Evolutionary conservation across 495 filamentous ascomycete genomes (phyloP).

Genomic region (Podospora sp.): DNA sequence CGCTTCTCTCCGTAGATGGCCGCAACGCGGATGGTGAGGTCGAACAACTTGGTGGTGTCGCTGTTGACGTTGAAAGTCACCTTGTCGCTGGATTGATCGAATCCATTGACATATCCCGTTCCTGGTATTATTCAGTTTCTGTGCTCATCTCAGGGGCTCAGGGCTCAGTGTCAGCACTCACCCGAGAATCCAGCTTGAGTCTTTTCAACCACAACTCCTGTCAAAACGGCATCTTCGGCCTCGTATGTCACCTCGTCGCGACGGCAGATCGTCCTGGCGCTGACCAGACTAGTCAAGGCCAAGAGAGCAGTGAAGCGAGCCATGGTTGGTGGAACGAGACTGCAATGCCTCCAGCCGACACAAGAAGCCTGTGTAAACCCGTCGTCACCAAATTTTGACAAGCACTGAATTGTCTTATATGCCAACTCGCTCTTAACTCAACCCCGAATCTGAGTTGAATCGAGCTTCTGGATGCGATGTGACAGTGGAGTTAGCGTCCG

Average conservation of each 20-base stretch:
- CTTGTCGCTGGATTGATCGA: constrained; percentile 42
- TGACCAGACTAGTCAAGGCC: not conserved
- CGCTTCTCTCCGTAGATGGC: constrained; percentile 48
- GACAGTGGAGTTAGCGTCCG: not conserved
- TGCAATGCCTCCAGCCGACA: too few relatives aligned
- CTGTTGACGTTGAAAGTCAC: constrained; percentile 43
- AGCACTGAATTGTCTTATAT: too few relatives aligned
- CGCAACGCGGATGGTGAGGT: constrained; percentile 43
- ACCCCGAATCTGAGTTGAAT: too few relatives aligned
- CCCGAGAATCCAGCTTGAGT: constrained; percentile 38
- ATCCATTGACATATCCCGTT: constrained; percentile 48
- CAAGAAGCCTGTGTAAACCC: too few relatives aligned
- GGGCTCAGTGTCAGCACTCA: not conserved
- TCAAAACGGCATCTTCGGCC: constrained; percentile 44
- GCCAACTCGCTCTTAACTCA: too few relatives aligned
- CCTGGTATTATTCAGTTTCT: constrained; percentile 25
- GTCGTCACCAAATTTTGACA: too few relatives aligned
- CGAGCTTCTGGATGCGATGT: too few relatives aligned
- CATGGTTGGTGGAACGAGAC: not conserved
- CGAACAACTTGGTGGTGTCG: constrained; percentile 38
- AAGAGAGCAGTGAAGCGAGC: not conserved
- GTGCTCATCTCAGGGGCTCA: not conserved
- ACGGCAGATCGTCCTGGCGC: not conserved
- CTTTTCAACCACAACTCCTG: constrained; percentile 40
- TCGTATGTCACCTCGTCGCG: constrained; percentile 30